A percentile compares a stretch with the other conserved stretches of the same genome.
Evolutionary conservation across 495 filamentous ascomycete genomes (phyloP).

Genomic region (Achaetomiella virescens): DNA sequence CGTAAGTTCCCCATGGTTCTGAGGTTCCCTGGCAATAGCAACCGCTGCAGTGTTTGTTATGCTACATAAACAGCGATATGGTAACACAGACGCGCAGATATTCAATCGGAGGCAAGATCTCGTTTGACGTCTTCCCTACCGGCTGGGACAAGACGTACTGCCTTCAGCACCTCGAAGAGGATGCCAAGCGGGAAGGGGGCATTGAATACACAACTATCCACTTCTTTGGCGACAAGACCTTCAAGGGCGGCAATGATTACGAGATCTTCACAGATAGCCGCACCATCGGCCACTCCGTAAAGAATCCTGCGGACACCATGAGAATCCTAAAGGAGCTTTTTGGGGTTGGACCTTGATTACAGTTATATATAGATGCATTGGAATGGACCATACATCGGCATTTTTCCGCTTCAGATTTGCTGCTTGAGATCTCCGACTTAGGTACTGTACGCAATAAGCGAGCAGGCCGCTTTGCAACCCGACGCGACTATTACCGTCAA

Average conservation of each 20-base stretch:
- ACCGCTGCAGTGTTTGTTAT: no score
- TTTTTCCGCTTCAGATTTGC: no score
- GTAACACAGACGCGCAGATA: slow-evolving; percentile 48
- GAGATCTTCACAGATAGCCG: slow-evolving; percentile 82
- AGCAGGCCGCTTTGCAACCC: no score
- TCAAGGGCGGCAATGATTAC: slow-evolving; percentile 83
- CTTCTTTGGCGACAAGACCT: slow-evolving; percentile 97
- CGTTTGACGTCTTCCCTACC: slow-evolving; percentile 93
- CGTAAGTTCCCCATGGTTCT: slow-evolving; percentile 59
- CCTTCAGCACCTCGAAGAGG: slow-evolving; percentile 75
- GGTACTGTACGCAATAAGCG: no score
- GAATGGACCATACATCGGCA: no score
- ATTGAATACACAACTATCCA: slow-evolving; percentile 80
- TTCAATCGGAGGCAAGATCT: slow-evolving; percentile 94
- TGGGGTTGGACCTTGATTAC: no score
- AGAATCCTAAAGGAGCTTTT: no score
- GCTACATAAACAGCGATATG: no score
- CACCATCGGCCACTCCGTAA: slow-evolving; percentile 78
- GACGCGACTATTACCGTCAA: no score
- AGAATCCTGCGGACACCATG: slow-evolving; percentile 73
- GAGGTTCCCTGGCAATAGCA: no score
- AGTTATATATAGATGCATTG: no score
- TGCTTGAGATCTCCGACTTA: no score
- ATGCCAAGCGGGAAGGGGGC: slow-evolving; percentile 62
- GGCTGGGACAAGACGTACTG: slow-evolving; percentile 99